Evolutionary conservation across 179 eudicot species (phyloP).

Genomic region (Silene coronaria): DNA sequence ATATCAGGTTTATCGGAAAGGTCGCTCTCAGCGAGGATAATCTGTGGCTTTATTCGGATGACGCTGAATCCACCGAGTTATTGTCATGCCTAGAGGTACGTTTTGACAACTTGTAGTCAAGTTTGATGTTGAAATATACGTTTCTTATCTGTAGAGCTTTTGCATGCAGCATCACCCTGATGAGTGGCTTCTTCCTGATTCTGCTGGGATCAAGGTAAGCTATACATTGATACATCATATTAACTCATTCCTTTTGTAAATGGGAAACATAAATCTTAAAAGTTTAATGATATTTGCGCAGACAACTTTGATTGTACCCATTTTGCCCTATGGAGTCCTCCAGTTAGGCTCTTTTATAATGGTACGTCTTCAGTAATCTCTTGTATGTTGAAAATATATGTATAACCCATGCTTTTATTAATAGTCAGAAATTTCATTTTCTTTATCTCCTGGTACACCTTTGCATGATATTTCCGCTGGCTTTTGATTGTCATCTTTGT

Average conservation of each 20-base stretch:
- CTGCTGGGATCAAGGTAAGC: slow-evolving; percentile 69
- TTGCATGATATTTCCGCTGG: neutral
- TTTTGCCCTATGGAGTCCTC: slow-evolving; percentile 62
- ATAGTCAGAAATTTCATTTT: neutral
- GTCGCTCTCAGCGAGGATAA: slow-evolving; percentile 47
- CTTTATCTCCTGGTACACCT: neutral
- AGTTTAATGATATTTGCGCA: slow-evolving; percentile 27
- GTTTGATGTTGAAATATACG: neutral
- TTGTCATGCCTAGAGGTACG: slow-evolving; percentile 43
- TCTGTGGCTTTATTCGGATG: slow-evolving; percentile 49
- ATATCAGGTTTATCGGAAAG: slow-evolving; percentile 53
- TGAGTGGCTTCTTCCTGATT: slow-evolving; percentile 58
- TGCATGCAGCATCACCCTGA: slow-evolving; percentile 44
- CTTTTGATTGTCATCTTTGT: neutral
- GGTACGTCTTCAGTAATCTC: slow-evolving; percentile 32
- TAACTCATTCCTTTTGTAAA: neutral
- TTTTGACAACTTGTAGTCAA: neutral
- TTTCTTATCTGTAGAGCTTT: slow-evolving; percentile 18
- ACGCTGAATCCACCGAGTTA: slow-evolving; percentile 27
- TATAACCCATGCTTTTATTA: neutral
- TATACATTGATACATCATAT: neutral
- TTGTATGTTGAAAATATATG: no score
- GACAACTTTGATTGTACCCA: slow-evolving; percentile 67
- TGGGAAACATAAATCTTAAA: neutral
- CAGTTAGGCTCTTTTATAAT: slow-evolving; percentile 69